Percentiles rank a stretch among this genome's conserved stretches.
These are phyloP conservation scores for Isabelozyma pseudorhagii DNA, from an alignment of 805 yeast genomes.

Conservation along the genomic window DNA sequence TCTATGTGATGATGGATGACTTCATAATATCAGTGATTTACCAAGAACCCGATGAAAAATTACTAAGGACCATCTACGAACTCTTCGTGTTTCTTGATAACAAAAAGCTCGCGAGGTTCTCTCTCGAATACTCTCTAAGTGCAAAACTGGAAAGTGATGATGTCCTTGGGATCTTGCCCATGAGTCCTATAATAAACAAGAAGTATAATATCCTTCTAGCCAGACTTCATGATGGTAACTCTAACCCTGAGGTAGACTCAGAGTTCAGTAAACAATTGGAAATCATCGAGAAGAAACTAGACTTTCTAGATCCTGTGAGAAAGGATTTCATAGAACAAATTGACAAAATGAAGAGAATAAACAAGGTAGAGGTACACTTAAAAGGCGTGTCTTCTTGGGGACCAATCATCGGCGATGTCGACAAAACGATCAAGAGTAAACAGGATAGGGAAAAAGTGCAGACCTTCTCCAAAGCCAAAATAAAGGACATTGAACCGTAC, in stretches of 20 bases:
- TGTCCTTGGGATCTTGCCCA: constrained; percentile 24
- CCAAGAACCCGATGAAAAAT: constrained; percentile 61
- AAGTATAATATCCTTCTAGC: constrained; percentile 25
- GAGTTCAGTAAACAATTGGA: constrained; percentile 3
- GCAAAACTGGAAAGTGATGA: constrained; percentile 44
- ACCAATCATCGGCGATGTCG: constrained; percentile 26
- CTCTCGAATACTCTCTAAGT: constrained; percentile 57
- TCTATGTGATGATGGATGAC: constrained; percentile 56
- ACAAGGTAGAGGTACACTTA: constrained; percentile 4
- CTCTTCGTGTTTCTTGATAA: constrained; percentile 50
- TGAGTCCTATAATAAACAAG: constrained; percentile 7
- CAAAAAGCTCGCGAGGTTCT: constrained; percentile 48
- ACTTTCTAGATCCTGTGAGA: constrained; percentile 30
- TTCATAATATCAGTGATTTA: constrained; percentile 62
- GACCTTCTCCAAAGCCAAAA: constrained; percentile 35
- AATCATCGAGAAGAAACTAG: constrained; percentile 10
- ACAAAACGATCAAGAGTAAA: constrained; percentile 25
- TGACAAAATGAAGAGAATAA: constrained; percentile 4
- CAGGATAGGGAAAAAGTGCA: constrained; percentile 35
- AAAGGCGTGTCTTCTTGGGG: constrained; percentile 17
- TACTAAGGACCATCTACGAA: constrained; percentile 48
- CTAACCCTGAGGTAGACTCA: constrained; percentile 1
- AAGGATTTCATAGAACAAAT: constrained; percentile 25
- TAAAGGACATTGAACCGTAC: constrained; percentile 51
- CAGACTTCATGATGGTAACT: constrained; percentile 2